These are phyloP conservation scores for Hysterium pulicare DNA, from an alignment of 2,329 filamentous ascomycete species.

Conservation along the genomic window DNA sequence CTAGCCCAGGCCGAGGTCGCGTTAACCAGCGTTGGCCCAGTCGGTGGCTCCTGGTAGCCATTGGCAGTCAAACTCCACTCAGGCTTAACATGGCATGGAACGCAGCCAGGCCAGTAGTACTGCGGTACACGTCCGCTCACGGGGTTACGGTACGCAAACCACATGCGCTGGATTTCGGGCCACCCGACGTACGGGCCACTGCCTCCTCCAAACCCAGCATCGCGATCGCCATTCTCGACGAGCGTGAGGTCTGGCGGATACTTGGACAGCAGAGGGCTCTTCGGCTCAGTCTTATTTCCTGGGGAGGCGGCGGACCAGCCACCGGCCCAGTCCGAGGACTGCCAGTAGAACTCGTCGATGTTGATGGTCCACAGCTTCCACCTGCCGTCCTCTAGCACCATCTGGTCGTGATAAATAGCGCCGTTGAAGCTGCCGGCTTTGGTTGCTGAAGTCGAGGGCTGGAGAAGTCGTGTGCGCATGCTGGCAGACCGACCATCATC, in stretches of 20 bases:
- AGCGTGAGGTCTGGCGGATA: constrained; percentile 23
- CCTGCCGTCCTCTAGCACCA: constrained; percentile 20
- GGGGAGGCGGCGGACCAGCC: constrained; percentile 21
- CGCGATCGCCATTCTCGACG: constrained; percentile 17
- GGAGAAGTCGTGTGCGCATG: constrained; percentile 18
- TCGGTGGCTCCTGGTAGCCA: constrained; percentile 20
- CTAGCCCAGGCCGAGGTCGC: no score
- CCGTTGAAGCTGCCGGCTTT: constrained; percentile 21
- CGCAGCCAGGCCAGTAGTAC: constrained; percentile 24
- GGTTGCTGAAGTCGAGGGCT: constrained; percentile 19
- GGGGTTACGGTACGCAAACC: constrained; percentile 21
- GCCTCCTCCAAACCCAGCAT: constrained; percentile 19
- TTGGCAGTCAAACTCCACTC: constrained; percentile 20
- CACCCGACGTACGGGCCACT: constrained; percentile 18
- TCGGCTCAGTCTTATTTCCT: constrained; percentile 13
- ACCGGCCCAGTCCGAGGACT: constrained; percentile 19
- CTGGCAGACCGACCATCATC: constrained; percentile 22
- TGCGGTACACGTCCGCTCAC: constrained; percentile 19
- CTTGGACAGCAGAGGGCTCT: constrained; percentile 19
- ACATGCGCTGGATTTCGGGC: constrained; percentile 25
- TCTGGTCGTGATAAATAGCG: constrained; percentile 26
- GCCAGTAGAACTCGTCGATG: constrained; percentile 28
- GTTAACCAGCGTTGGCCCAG: no score
- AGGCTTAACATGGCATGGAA: constrained; percentile 14
- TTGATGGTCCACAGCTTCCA: constrained; percentile 26